Conservation (phyloP, 2,329 filamentous ascomycete species). For the Alternaria panax region DNA sequence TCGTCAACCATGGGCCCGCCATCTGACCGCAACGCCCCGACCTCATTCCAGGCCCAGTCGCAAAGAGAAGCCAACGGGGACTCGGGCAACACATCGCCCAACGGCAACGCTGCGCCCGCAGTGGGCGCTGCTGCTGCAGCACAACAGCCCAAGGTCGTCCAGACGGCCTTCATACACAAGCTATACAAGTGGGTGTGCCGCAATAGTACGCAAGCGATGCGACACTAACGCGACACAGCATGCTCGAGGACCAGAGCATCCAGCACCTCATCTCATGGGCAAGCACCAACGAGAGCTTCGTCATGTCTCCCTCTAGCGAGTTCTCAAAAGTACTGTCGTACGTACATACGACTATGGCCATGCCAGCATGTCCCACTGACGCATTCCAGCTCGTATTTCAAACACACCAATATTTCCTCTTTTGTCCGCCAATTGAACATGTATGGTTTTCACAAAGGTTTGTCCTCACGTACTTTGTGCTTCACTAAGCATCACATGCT, state of each 20-base stretch:
- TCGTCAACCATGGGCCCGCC: constrained; percentile 58
- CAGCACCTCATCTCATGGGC: constrained; percentile 98
- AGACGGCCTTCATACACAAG: constrained; percentile 99
- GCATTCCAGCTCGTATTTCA: constrained; percentile 86
- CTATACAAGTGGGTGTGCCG: constrained; percentile 82
- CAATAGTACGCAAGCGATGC: constrained; percentile 9
- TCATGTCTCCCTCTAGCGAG: constrained; percentile 96
- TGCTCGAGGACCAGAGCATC: constrained; percentile 93
- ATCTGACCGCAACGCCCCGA: constrained; percentile 52
- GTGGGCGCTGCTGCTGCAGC: constrained; percentile 73
- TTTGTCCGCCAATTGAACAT: constrained; percentile 98
- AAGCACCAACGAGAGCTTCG: constrained; percentile 90
- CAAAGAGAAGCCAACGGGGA: constrained; percentile 38
- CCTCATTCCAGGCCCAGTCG: constrained; percentile 11
- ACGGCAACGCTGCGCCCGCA: constrained; percentile 53
- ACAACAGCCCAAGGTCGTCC: constrained; percentile 95
- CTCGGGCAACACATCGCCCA: constrained; percentile 39
- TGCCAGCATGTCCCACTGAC: constrained; percentile 38
- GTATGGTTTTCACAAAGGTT: constrained; percentile 99
- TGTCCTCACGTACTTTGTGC: constrained; percentile 12
- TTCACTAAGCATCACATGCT: constrained; percentile 6
- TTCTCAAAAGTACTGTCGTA: constrained; percentile 98
- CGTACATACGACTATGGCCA: constrained; percentile 53
- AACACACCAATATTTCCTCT: constrained; percentile 98
- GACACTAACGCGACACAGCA: constrained; percentile 65